Evolutionary conservation across 140 eudicot species (phyloP), one percentile per base, ranked within the genome.

Genomic region (Flaveria floridana): DNA sequence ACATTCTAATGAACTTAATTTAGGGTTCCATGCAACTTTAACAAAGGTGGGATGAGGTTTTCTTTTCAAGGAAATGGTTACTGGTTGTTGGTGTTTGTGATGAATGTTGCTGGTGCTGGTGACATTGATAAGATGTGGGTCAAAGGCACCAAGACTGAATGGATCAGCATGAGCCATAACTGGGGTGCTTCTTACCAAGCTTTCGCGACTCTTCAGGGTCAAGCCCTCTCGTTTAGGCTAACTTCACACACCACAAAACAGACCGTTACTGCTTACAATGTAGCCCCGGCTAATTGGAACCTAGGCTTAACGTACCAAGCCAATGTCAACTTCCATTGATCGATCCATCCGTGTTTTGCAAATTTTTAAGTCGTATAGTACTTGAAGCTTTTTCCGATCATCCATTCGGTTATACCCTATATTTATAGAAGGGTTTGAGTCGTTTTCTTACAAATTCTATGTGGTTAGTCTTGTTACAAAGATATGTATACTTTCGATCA

Each of bases 161-260:
- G 96, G 98, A 81, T 89, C 1, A 83, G 81, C 78, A 92, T 92
- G 98, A 87, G 92, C 88, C 98, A 89, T 67, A 92, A 92, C 68
- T 92, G 96, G 98, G 98, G 98, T 5, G 92, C 95, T 62, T 87
- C 96, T 0, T 92, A 87, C 80, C 98, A 92, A 63, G 96, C 96
- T 0, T 89, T 89, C 25, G 86, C 92, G 1, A 75, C 87, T 0
- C 87, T 92, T 12, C 62, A 83, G 48, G 98, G 96, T 15, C 96
- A 92, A 74, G 62, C 88, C 14, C 89, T 92, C 26, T 89, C 96
- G 10, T 92, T 92, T 69, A 82, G 85, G 83, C 58, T 89, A 48
- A 84, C 90, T 56, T 87, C 96, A 4, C 82, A 81, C 84, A 80
- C 90, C 59, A 68, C 92, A 13, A 84, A 82, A 52, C 85, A 92